Percentiles rank a stretch among this genome's conserved stretches.
Evolutionary conservation across 2,329 filamentous ascomycete species (phyloP).

Genomic region (Nakataea oryzae): DNA sequence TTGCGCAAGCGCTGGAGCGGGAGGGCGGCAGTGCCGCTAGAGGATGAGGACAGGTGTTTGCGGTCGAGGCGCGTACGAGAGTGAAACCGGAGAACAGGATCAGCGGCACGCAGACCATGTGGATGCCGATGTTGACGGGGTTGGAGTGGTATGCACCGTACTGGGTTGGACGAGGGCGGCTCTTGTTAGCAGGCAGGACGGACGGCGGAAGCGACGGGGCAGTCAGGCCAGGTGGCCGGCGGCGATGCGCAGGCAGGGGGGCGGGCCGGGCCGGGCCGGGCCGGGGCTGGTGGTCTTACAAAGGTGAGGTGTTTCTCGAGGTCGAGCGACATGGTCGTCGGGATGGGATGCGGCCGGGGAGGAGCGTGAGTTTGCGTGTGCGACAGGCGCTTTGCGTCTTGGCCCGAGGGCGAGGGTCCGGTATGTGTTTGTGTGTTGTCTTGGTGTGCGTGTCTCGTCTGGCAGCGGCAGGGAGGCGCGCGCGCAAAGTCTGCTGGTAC

Average conservation of each 20-base stretch:
- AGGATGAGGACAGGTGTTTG: conserved; percentile 16
- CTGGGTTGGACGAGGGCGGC: conserved; percentile 28
- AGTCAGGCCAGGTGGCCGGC: neutral
- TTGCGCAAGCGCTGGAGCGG: neutral
- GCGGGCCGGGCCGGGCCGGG: neutral
- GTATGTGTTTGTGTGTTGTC: too few species aligned
- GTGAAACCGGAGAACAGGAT: conserved; percentile 63
- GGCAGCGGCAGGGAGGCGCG: too few species aligned
- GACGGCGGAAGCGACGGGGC: neutral
- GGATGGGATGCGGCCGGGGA: too few species aligned
- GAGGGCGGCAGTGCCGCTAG: conserved; percentile 1
- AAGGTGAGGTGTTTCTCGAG: conserved; percentile 75
- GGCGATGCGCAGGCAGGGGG: neutral
- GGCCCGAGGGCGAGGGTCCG: neutral
- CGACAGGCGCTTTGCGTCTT: neutral
- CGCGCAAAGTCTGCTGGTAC: neutral
- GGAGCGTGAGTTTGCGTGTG: neutral
- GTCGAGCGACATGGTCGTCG: conserved; percentile 53
- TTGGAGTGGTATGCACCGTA: conserved; percentile 81
- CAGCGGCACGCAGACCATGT: conserved; percentile 69
- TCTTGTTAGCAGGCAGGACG: neutral
- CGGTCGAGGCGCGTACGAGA: conserved; percentile 39
- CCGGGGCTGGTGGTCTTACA: conserved; percentile 37
- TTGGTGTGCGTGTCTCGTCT: too few species aligned
- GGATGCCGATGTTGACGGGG: conserved; percentile 65